Percentiles rank a stretch among this genome's conserved stretches.
Evolutionary conservation across 306 rosid genomes (phyloP).

Genomic region (Fagus sylvatica): DNA sequence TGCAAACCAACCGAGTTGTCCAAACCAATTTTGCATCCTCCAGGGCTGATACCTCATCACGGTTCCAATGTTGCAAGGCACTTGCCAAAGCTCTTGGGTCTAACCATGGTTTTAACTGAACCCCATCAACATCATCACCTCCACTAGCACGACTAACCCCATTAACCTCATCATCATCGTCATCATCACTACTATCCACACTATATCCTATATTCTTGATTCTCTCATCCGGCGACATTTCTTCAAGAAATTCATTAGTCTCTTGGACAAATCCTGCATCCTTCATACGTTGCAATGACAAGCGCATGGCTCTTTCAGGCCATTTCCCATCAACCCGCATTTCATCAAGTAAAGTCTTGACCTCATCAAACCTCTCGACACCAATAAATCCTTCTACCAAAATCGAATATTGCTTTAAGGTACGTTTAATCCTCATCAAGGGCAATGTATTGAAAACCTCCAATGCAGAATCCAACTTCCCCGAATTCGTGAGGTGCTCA

Average conservation of each 20-base stretch:
- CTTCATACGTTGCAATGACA: conserved; percentile 47
- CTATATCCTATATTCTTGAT: conserved; percentile 45
- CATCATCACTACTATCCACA: conserved; percentile 44
- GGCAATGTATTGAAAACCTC: conserved; percentile 62
- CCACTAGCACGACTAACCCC: conserved; percentile 17
- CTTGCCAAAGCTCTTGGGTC: conserved; percentile 75
- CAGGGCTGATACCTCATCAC: conserved; percentile 59
- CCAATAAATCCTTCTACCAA: conserved; percentile 51
- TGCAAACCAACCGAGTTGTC: conserved; percentile 78
- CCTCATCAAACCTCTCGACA: conserved; percentile 48
- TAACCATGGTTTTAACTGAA: conserved; percentile 69
- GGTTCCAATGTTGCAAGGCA: conserved; percentile 66
- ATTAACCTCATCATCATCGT: conserved; percentile 30
- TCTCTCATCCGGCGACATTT: conserved; percentile 50
- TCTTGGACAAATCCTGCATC: conserved; percentile 57
- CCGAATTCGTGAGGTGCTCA: conserved; percentile 65
- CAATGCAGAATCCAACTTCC: conserved; percentile 47
- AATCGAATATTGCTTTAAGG: conserved; percentile 54
- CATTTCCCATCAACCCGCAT: conserved; percentile 71
- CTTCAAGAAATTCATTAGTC: conserved; percentile 41
- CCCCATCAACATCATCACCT: conserved; percentile 27
- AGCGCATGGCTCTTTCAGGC: conserved; percentile 54
- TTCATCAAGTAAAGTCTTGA: conserved; percentile 51
- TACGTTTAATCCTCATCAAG: conserved; percentile 66
- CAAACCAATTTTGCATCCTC: conserved; percentile 71